Conservation (phyloP, 2,329 filamentous ascomycete genomes). For the Aspergillus costaricaensis region DNA sequence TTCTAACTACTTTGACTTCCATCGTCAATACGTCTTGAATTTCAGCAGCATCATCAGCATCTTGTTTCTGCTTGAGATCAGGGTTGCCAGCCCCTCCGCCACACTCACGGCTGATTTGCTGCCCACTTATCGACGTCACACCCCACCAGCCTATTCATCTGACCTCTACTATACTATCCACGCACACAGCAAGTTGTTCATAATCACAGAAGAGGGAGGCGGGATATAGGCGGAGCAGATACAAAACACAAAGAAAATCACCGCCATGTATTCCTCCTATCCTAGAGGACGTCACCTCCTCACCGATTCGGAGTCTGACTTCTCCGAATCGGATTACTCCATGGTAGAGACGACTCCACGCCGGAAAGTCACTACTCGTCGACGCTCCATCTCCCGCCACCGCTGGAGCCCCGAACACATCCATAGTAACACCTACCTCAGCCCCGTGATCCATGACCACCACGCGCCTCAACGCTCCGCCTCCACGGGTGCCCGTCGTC, state of each 20-base stretch:
- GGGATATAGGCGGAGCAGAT: neutral
- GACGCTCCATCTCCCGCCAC: constrained; percentile 38
- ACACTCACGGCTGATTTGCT: neutral
- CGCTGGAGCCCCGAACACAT: constrained; percentile 27
- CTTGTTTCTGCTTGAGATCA: neutral
- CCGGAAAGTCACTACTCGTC: constrained; percentile 24
- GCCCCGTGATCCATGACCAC: constrained; percentile 26
- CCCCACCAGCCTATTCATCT: constrained; percentile 8
- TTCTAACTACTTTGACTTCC: constrained; percentile 13
- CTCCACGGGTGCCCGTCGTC: constrained; percentile 38
- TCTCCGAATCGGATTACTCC: constrained; percentile 40
- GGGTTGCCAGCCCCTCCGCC: neutral
- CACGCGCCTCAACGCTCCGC: constrained; percentile 34
- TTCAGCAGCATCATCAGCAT: neutral
- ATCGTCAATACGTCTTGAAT: constrained; percentile 15
- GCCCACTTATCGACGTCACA: neutral
- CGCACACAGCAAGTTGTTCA: neutral
- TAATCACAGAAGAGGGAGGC: neutral
- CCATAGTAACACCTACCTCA: constrained; percentile 26
- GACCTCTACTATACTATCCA: neutral
- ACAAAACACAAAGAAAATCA: neutral
- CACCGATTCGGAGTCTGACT: constrained; percentile 34
- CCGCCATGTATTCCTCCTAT: constrained; percentile 17
- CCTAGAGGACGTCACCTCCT: constrained; percentile 17
- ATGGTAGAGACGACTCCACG: constrained; percentile 29